Conservation (phyloP, 1,284 basidiomycete species). For the Moniliella sp. region DNA sequence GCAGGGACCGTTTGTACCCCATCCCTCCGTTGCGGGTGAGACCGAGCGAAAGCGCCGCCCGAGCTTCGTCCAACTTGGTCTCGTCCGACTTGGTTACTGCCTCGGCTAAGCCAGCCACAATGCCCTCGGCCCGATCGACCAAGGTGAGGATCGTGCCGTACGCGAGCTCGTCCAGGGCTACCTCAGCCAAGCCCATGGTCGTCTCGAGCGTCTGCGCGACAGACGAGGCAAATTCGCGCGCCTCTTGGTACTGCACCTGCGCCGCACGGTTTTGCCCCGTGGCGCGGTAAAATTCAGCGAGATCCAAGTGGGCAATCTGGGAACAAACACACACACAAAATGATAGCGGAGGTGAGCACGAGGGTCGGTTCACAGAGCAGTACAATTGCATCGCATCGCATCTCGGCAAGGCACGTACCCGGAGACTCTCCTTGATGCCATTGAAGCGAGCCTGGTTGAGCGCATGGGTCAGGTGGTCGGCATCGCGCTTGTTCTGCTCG, state of each 20-base stretch:
- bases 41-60: conserved; percentile 9
- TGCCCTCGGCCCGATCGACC: conserved; percentile 70
- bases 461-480: conserved; percentile 58
- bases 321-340: no score
- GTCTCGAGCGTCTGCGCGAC: conserved; percentile 65
- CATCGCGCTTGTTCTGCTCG: conserved; percentile 45
- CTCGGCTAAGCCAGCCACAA: no score
- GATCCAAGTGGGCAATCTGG: conserved; percentile 62
- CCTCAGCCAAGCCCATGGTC: conserved; percentile 23
- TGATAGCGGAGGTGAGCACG: not conserved
- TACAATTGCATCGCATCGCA: not conserved
- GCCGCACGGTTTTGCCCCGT: conserved; percentile 49
- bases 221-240: conserved; percentile 63
- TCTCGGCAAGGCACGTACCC: conserved; percentile 41
- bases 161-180: not conserved
- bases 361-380: not conserved
- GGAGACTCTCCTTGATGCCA: conserved; percentile 79
- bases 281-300: conserved; percentile 52
- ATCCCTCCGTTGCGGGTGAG: conserved; percentile 8
- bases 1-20: conserved; percentile 6
- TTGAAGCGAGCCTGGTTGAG: conserved; percentile 70
- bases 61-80: conserved; percentile 23
- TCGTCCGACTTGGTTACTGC: no score
- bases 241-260: conserved; percentile 57
- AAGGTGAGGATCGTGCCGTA: conserved; percentile 37